A percentile compares a stretch with the other conserved stretches of the same genome.
These are phyloP conservation scores for Phytophthora vignae DNA, from an alignment of 352 stramenopile species.

Conservation along the genomic window DNA sequence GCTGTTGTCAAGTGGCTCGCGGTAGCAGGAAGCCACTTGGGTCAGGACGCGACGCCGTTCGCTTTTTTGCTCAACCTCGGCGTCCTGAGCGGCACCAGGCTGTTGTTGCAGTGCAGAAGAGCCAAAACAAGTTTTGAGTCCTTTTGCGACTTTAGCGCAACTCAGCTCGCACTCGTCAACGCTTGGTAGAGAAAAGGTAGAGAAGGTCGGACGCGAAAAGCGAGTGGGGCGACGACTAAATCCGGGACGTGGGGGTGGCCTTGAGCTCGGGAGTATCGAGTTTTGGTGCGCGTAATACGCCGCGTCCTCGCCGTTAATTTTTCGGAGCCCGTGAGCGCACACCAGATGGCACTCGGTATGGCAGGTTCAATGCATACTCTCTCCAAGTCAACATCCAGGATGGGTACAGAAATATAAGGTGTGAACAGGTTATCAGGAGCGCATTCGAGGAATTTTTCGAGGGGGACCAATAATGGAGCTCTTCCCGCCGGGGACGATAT, in stretches of 20 bases:
- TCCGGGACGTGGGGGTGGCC: slow-evolving; percentile 9
- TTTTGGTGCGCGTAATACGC: slow-evolving; percentile 38
- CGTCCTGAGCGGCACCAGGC: slow-evolving; percentile 34
- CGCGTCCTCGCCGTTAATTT: slow-evolving; percentile 37
- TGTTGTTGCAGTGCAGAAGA: slow-evolving; percentile 12
- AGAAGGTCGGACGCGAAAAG: slow-evolving; percentile 30
- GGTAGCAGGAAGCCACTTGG: slow-evolving; percentile 47
- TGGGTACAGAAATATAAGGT: slow-evolving; percentile 29
- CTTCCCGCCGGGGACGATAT: slow-evolving; percentile 30
- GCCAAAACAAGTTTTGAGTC: not conserved
- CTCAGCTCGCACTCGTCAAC: not conserved
- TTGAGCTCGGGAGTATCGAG: slow-evolving; percentile 2
- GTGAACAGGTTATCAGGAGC: slow-evolving; percentile 38
- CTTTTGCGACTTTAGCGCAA: slow-evolving; percentile 40
- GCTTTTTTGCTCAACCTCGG: slow-evolving; percentile 46
- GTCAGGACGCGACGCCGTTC: slow-evolving; percentile 46
- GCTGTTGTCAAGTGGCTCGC: slow-evolving; percentile 36
- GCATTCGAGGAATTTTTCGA: slow-evolving; percentile 23
- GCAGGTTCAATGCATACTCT: slow-evolving; percentile 6
- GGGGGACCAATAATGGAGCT: slow-evolving; percentile 33
- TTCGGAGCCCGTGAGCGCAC: slow-evolving; percentile 14
- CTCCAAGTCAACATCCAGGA: not conserved
- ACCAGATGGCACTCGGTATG: slow-evolving; percentile 8
- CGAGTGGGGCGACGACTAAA: slow-evolving; percentile 27
- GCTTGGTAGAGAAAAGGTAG: slow-evolving; percentile 38